Base-by-base conservation (phyloP, 1,139 yeast genomes). In the Protomyces inundatus region DNA sequence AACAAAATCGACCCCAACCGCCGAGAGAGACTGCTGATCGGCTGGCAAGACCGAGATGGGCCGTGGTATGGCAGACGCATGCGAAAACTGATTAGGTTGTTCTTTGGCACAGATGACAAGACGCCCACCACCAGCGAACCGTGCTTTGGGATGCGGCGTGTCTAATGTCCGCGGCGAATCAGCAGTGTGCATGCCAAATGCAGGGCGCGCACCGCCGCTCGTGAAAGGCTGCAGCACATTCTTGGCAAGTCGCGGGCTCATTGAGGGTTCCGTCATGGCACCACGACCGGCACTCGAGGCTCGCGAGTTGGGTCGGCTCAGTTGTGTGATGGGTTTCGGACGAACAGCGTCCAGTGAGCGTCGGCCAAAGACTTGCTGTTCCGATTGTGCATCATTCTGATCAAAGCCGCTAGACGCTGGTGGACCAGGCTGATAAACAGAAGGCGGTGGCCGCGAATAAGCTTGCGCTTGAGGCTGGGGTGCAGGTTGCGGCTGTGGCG, bases 81-180 rank as follows among this genome's bases (percentile, higher is more conserved):
- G 35, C 34, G 66, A 52, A 48, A 37, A 55, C 3, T 45, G 16
- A 7, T 58, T 54, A 12, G 46, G 50, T 35, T 46, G 33, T 30
- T 64, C 48, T 16, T 87, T 85, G 45, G 82, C 70, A 61, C 80
- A 77, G 46, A 77, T 76, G 0, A 80, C 79, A 23, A 81, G 72
- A 60, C 77, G 80, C 9, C 78, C 77, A 4, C 81, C 77, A 46
- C 78, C 76, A 55, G 88, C 82, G 88, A 95, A 90, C 65, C 82
- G 79, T 72, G 90, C 87, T 42, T 90, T 54, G 32, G 69, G 66
- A 42, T 42, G 48, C 32, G 48, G 48, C 9, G 30, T 42, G 23
- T 42, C 48, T 5, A 42, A 30, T 16, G 48, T 42, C 12, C 48
- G 48, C 5, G 12, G n/a, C 6, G 48, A 23, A 7, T 42, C 48